Evolutionary conservation across 768 basidiomycete genomes (phyloP), one percentile per base, ranked within the genome.

Genomic region (Suillus variegatus): DNA sequence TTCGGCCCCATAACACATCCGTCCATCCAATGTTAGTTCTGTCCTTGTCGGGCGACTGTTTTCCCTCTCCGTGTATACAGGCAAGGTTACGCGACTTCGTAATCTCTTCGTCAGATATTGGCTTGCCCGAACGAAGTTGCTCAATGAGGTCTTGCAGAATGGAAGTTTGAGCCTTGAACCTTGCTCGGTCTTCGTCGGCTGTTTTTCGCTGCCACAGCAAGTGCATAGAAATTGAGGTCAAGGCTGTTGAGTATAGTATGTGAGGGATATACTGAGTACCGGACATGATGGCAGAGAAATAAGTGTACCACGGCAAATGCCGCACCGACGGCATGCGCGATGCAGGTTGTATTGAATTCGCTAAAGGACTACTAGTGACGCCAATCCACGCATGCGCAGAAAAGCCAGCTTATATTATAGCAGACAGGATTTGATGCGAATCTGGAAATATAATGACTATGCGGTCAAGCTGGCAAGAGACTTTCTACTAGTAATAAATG

Each of bases 201-300:
- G 71, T 69, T 58, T 80, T 84, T 65, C 86, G 82, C 61, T 85
- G 82, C 71, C 77, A 81, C 46, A 91, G 81, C 35, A 90, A 78
- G 75, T 92, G 89, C 64, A 90, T 86, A 36, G 89, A 86, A 66
- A 91, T 74, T 28, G 90, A 90, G 56, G 84, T 86, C 69, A 90
- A 79, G 10, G 88, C 88, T 55, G 88, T 77, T 40, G 88, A 85
- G 74, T 86, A 91, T 67, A 91, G 61, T 62, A 88, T 78, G 69
- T 91, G 89, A 36, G 87, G 88, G 64, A 89, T 72, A 77, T 90
- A 91, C 8, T 74, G 71, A 36, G 77, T 69, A 63, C 68, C 64
- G 4, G 64, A 62, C 77, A 78, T 78, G 16, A 28, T 60, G 28
- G 58, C 41, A 60, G 40, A 32, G 41, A 32, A 60, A 13, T 28